These are phyloP conservation scores for Viola pubescens DNA, from an alignment of 441 rosid species.

Conservation along the genomic window DNA sequence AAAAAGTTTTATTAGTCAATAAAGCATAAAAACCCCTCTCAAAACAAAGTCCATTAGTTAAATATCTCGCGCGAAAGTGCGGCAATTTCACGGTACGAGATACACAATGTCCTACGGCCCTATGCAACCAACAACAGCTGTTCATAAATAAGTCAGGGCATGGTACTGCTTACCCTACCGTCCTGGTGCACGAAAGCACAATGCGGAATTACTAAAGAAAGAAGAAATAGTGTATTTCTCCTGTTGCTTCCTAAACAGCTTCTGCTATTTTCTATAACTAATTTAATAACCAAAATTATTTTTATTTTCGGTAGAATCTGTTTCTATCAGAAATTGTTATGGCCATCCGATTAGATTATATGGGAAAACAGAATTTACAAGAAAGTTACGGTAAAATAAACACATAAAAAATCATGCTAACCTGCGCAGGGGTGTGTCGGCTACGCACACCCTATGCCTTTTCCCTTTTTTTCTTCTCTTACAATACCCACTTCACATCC, in stretches of 20 bases:
- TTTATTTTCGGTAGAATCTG: neutral
- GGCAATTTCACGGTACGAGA: neutral
- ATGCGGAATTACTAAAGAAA: neutral
- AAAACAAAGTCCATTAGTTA: neutral
- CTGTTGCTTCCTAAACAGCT: too few species aligned
- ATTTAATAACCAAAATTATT: neutral
- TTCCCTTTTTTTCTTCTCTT: neutral
- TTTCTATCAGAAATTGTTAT: too few species aligned
- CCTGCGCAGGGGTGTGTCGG: slow-evolving; percentile 19
- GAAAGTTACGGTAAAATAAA: neutral
- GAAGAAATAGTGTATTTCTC: neutral
- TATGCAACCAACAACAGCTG: neutral
- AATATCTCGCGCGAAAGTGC: neutral
- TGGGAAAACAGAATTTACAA: neutral
- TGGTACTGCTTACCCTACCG: slow-evolving; percentile 6
- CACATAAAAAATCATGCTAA: slow-evolving; percentile 8
- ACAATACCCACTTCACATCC: slow-evolving; percentile 19
- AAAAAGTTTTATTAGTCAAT: neutral
- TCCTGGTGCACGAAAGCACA: slow-evolving; percentile 22
- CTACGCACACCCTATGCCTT: slow-evolving; percentile 17
- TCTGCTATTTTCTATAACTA: neutral
- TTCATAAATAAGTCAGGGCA: neutral
- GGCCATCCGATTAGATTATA: neutral
- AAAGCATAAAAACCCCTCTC: neutral
- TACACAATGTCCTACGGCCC: neutral